Conservation (phyloP, 495 filamentous ascomycete genomes). For the Neurospora pannonica region DNA sequence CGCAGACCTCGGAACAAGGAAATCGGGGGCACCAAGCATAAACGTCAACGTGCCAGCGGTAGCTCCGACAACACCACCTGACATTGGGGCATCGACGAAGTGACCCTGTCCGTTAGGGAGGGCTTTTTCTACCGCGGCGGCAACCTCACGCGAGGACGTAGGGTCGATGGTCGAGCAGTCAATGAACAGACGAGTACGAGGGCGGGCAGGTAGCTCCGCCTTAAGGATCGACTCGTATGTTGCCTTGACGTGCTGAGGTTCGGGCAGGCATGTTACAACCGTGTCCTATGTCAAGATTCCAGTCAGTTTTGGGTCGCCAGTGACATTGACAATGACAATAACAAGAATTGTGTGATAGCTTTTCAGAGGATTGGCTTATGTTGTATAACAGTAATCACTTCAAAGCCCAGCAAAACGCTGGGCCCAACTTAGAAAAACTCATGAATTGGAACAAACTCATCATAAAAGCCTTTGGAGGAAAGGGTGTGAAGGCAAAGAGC, state of each 20-base stretch:
- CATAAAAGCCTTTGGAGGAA: constrained; percentile 21
- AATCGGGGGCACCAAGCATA: constrained; percentile 67
- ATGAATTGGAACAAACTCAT: constrained; percentile 48
- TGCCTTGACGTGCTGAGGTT: constrained; percentile 66
- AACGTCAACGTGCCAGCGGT: constrained; percentile 67
- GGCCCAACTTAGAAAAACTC: constrained; percentile 41
- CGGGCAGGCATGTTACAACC: constrained; percentile 71
- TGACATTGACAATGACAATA: not conserved
- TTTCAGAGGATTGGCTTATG: constrained; percentile 27
- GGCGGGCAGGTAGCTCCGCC: constrained; percentile 25
- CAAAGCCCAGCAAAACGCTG: constrained; percentile 25
- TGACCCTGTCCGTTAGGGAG: constrained; percentile 35
- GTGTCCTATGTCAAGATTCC: constrained; percentile 44
- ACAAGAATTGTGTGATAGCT: not conserved
- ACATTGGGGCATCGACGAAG: constrained; percentile 78
- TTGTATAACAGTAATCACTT: constrained; percentile 40
- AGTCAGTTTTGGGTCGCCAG: not conserved
- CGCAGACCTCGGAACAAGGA: constrained; percentile 50
- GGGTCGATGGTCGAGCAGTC: constrained; percentile 86
- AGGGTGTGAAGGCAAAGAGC: not conserved
- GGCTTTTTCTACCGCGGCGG: constrained; percentile 48
- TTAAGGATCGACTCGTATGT: constrained; percentile 59
- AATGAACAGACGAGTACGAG: constrained; percentile 55
- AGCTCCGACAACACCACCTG: constrained; percentile 78
- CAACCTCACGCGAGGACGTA: constrained; percentile 58